Evolutionary conservation across 768 basidiomycete genomes (phyloP).

Genomic region (Austroboletus festivus): DNA sequence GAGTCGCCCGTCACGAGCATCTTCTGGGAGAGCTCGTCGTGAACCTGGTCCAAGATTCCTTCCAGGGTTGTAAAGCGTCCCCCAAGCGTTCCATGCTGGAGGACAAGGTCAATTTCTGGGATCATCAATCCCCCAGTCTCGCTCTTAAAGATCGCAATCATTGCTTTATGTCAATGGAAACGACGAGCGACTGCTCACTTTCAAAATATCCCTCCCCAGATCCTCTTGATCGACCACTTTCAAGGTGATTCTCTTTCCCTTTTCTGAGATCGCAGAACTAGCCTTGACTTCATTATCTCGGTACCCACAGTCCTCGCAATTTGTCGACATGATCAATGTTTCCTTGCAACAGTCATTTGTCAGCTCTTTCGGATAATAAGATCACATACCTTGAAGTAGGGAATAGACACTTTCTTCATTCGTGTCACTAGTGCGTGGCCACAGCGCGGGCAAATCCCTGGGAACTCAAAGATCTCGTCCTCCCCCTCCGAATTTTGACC

Average conservation of each 20-base stretch:
- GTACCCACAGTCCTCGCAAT: constrained; percentile 94
- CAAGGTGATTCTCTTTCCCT: constrained; percentile 84
- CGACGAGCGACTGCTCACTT: constrained; percentile 51
- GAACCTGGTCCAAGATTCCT: constrained; percentile 90
- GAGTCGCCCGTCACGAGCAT: constrained; percentile 77
- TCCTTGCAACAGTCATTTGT: constrained; percentile 50
- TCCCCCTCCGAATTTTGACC: constrained; percentile 33
- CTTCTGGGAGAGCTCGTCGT: constrained; percentile 91
- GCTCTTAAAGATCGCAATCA: constrained; percentile 50
- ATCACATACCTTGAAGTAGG: constrained; percentile 83
- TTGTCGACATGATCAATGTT: constrained; percentile 96
- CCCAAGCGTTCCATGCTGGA: constrained; percentile 91
- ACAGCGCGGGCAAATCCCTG: constrained; percentile 85
- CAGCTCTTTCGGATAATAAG: neutral
- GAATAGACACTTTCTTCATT: constrained; percentile 96
- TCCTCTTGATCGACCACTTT: constrained; percentile 93
- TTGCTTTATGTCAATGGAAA: no score
- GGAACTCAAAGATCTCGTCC: constrained; percentile 86
- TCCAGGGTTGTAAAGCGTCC: constrained; percentile 98
- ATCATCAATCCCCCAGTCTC: constrained; percentile 88
- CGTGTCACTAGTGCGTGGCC: constrained; percentile 76
- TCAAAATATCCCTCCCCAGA: constrained; percentile 87
- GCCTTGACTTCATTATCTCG: constrained; percentile 98
- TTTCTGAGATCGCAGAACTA: constrained; percentile 80
- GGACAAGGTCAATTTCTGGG: constrained; percentile 90